phyloP scores from a whole-genome alignment of 169 alveolate species.

The Theileria sp. region DNA sequence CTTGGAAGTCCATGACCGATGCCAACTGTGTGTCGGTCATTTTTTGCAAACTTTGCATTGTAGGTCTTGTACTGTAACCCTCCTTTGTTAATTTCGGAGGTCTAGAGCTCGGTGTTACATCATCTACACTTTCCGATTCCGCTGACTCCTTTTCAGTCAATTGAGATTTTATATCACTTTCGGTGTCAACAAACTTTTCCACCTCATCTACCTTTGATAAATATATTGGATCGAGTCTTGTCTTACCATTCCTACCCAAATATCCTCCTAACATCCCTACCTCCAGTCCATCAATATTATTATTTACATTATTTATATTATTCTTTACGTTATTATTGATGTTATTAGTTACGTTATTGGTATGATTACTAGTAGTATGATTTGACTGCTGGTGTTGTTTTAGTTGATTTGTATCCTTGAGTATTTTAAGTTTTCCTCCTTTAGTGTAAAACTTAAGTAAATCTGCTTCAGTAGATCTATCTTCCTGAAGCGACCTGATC shows the following conservation, averaged over 20 bases:
- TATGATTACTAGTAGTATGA: background rate
- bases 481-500: background rate
- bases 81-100: slow-evolving; percentile 73
- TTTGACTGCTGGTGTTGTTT: background rate
- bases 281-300: background rate
- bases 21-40: slow-evolving; percentile 78
- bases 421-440: slow-evolving; percentile 7
- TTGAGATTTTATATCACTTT: slow-evolving; percentile 1
- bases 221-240: slow-evolving; percentile 1
- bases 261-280: background rate
- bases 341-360: background rate
- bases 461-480: background rate
- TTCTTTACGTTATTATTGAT: background rate
- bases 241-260: background rate
- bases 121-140: background rate
- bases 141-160: background rate
- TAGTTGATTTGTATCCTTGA: slow-evolving; percentile 2
- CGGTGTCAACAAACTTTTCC: background rate
- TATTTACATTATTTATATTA: background rate
- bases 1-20: slow-evolving; percentile 72
- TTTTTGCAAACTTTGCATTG: slow-evolving; percentile 66
- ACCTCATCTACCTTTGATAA: background rate
- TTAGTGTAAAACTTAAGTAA: background rate
- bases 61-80: slow-evolving; percentile 72
- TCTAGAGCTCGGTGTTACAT: slow-evolving; percentile 11